Evolutionary conservation across 75 land plant genomes (phyloP).

Genomic region (Pseudotsuga menziesii): DNA sequence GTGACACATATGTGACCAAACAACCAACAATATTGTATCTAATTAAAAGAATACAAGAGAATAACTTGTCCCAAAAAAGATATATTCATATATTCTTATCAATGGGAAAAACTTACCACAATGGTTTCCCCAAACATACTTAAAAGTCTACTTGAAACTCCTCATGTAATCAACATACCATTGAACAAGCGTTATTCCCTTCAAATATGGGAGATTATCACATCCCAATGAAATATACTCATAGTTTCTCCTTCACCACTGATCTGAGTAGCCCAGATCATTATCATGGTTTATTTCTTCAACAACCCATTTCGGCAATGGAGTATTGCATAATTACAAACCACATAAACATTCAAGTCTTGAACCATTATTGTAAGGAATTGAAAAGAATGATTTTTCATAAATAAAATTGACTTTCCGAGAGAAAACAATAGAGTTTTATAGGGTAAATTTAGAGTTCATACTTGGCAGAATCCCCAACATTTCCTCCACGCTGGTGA

Average conservation of each 20-base stretch:
- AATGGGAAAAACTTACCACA: constrained; percentile 46
- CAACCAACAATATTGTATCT: no score
- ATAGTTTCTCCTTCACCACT: constrained; percentile 72
- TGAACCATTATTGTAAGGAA: neutral
- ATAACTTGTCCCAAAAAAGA: no score
- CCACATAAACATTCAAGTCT: neutral
- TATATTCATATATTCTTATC: neutral
- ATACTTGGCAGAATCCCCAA: constrained; percentile 70
- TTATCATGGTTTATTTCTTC: constrained; percentile 74
- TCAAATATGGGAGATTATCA: constrained; percentile 70
- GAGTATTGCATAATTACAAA: constrained; percentile 45
- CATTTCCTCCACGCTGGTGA: constrained; percentile 92
- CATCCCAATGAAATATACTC: constrained; percentile 89
- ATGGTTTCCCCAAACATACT: constrained; percentile 66
- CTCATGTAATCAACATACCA: constrained; percentile 92
- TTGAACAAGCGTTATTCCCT: constrained; percentile 80
- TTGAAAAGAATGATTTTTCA: neutral
- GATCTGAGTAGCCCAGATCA: constrained; percentile 76
- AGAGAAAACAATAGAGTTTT: no score
- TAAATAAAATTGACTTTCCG: no score
- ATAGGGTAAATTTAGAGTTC: neutral
- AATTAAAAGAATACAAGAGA: no score
- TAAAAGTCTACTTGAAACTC: constrained; percentile 69
- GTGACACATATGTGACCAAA: no score
- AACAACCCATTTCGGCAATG: constrained; percentile 77